phyloP scores from a whole-genome alignment of 1,284 basidiomycete species.

The Rhodotorula sp. region DNA sequence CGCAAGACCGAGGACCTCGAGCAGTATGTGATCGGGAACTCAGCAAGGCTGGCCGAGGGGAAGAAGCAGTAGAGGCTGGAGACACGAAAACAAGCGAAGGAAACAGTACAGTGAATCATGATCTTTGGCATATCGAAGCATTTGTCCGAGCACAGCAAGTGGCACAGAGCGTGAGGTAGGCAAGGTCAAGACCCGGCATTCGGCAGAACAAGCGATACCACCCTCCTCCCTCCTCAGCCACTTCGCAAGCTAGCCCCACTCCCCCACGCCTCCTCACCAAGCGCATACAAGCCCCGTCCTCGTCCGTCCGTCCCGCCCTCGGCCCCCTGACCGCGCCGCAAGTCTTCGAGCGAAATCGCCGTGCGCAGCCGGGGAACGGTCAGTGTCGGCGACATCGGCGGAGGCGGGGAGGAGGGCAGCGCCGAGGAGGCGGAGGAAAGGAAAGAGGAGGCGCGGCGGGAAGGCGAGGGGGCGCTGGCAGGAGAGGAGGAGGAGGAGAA shows the following conservation, averaged over 20 bases:
- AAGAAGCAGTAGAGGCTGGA: neutral
- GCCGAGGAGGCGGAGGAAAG: too few relatives aligned
- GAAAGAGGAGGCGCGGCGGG: neutral
- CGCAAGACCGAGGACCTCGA: neutral
- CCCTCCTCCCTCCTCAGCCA: neutral
- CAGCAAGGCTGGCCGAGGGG: neutral
- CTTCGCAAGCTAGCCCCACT: neutral
- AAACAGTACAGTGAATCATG: neutral
- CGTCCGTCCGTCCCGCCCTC: neutral
- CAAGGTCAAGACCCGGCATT: too few relatives aligned
- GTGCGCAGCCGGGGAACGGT: neutral
- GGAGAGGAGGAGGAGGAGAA: neutral
- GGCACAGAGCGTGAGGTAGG: too few relatives aligned
- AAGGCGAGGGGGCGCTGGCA: neutral
- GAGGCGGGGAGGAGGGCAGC: neutral
- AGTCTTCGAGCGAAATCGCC: neutral
- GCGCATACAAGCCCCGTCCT: neutral
- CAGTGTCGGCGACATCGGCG: neutral
- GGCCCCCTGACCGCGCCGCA: neutral
- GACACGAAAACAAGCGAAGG: neutral
- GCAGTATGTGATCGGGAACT: slow-evolving; percentile 1
- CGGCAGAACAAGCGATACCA: too few relatives aligned
- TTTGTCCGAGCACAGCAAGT: too few relatives aligned
- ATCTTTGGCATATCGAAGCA: too few relatives aligned
- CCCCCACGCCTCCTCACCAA: neutral